phyloP scores from a whole-genome alignment of 352 stramenopile genomes.

The Nannochloropsis limnetica region DNA sequence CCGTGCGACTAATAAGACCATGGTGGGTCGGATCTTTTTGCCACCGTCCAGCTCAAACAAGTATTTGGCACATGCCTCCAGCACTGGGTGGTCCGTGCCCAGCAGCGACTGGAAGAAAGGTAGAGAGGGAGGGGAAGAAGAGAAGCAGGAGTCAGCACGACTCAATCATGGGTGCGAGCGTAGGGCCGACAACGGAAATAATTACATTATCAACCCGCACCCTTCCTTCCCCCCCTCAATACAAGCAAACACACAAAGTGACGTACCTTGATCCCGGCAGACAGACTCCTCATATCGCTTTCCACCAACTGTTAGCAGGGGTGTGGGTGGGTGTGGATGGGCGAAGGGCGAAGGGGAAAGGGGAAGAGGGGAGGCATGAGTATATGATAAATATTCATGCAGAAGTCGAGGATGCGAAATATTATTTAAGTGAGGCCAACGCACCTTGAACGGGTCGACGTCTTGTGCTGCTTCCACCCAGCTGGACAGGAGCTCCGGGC shows the following conservation, averaged over 20 bases:
- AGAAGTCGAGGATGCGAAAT: too few relatives aligned
- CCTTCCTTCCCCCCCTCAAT: neutral
- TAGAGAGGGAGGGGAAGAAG: neutral
- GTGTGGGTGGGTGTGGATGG: too few relatives aligned
- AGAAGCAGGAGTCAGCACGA: neutral
- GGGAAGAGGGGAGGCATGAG: neutral
- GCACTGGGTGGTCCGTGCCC: conserved; percentile 88
- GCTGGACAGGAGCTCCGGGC: neutral
- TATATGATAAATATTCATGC: neutral
- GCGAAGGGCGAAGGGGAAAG: too few relatives aligned
- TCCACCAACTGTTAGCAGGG: too few relatives aligned
- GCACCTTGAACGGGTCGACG: conserved; percentile 13
- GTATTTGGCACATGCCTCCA: conserved; percentile 77
- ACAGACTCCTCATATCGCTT: conserved; percentile 35
- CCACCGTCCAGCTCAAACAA: conserved; percentile 90
- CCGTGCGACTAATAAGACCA: conserved; percentile 84
- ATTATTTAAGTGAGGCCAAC: too few relatives aligned
- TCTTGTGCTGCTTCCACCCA: neutral
- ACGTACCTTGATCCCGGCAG: conserved; percentile 32
- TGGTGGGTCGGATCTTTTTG: conserved; percentile 94
- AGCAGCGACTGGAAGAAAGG: conserved; percentile 60
- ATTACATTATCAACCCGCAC: neutral
- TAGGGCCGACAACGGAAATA: neutral
- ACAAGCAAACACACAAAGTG: neutral
- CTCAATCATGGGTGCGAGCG: neutral